Percentiles rank a stretch among this genome's conserved stretches.
These are phyloP conservation scores for Bondarzewia mesenterica DNA, from an alignment of 1,284 basidiomycete genomes.

Conservation along the genomic window DNA sequence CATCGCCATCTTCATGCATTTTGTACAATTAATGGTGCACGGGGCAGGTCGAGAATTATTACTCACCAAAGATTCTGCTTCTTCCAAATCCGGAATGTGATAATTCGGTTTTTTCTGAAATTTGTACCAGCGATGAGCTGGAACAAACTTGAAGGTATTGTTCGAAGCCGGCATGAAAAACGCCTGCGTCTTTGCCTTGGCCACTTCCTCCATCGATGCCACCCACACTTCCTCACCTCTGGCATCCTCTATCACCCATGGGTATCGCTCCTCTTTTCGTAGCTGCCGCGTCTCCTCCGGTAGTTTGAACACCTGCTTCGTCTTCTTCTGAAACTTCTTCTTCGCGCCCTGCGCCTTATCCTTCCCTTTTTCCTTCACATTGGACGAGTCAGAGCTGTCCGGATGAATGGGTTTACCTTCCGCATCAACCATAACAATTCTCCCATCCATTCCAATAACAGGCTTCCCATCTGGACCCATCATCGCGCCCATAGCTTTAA, in stretches of 20 bases:
- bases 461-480: conserved; percentile 71
- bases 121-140: conserved; percentile 84
- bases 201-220: conserved; percentile 71
- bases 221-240: conserved; percentile 64
- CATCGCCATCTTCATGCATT: conserved; percentile 35
- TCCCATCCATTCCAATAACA: conserved; percentile 66
- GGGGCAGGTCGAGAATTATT: conserved; percentile 13
- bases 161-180: conserved; percentile 64
- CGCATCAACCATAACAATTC: conserved; percentile 71
- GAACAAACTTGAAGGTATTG: conserved; percentile 78
- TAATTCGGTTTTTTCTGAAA: conserved; percentile 79
- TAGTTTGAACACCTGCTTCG: conserved; percentile 69
- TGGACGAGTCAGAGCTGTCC: conserved; percentile 18
- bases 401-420: conserved; percentile 64
- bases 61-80: conserved; percentile 68
- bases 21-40: conserved; percentile 4
- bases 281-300: conserved; percentile 35
- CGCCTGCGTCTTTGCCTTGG: conserved; percentile 38
- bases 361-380: conserved; percentile 23
- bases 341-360: conserved; percentile 40
- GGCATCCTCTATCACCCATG: conserved; percentile 84
- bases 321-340: conserved; percentile 81
- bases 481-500: conserved; percentile 55
- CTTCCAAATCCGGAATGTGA: conserved; percentile 57
- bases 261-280: conserved; percentile 76